phyloP scores from a whole-genome alignment of 306 rosid genomes.

The Acacia confusa region DNA sequence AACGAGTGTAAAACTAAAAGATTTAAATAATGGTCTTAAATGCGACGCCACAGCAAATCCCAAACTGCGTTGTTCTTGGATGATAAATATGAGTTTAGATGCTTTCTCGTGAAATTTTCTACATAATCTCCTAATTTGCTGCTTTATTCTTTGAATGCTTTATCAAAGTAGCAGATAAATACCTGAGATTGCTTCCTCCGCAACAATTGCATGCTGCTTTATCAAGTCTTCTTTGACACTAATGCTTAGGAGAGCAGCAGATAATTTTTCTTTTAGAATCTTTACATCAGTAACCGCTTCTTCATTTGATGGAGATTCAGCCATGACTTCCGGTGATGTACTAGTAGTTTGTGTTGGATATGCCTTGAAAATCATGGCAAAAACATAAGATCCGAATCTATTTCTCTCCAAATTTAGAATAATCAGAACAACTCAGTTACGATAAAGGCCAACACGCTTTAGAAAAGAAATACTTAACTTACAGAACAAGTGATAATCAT shows the following conservation, averaged over 20 bases:
- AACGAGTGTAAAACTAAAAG: not conserved
- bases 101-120: slow-evolving; percentile 11
- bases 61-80: not conserved
- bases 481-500: slow-evolving; percentile 20
- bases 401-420: not conserved
- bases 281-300: slow-evolving; percentile 49
- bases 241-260: slow-evolving; percentile 60
- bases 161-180: not conserved
- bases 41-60: not conserved
- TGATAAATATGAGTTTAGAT: not conserved
- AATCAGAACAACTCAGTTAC: not conserved
- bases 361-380: slow-evolving; percentile 45
- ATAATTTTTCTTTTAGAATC: slow-evolving; percentile 54
- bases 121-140: slow-evolving; percentile 17
- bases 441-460: not conserved
- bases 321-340: slow-evolving; percentile 67
- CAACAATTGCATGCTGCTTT: slow-evolving; percentile 79
- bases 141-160: not conserved
- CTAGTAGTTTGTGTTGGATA: slow-evolving; percentile 48
- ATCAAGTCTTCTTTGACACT: slow-evolving; percentile 76
- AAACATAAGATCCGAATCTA: not conserved
- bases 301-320: slow-evolving; percentile 50
- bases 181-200: slow-evolving; percentile 92
- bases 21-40: not conserved
- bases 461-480: not conserved